Evolutionary conservation across 352 stramenopile genomes (phyloP).

Genomic region (Phytophthora ohioensis): DNA sequence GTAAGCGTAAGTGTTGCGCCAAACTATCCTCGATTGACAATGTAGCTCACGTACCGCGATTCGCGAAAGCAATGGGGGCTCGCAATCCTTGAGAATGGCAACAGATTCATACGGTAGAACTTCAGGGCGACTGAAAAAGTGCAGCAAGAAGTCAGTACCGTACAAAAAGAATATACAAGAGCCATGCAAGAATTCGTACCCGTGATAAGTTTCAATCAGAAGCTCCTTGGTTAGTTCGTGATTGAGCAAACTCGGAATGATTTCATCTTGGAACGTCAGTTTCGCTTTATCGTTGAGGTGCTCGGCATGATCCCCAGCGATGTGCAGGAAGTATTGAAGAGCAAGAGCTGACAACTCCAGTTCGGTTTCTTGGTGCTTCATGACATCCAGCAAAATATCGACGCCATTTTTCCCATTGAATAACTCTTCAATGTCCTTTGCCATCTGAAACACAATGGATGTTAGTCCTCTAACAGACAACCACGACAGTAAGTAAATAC

Average conservation of each 20-base stretch:
- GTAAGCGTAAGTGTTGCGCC: neutral
- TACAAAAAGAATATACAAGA: neutral
- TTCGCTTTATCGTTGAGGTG: slow-evolving; percentile 51
- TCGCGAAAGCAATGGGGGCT: slow-evolving; percentile 69
- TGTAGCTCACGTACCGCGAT: slow-evolving; percentile 60
- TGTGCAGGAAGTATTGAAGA: slow-evolving; percentile 86
- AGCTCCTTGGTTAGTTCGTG: slow-evolving; percentile 78
- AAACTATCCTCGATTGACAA: neutral
- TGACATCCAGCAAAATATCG: slow-evolving; percentile 75
- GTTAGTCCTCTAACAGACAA: slow-evolving; percentile 3
- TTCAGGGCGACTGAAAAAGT: slow-evolving; percentile 47
- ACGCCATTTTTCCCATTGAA: slow-evolving; percentile 62
- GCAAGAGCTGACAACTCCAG: slow-evolving; percentile 76
- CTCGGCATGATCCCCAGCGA: slow-evolving; percentile 61
- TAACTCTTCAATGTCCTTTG: slow-evolving; percentile 55
- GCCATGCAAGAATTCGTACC: slow-evolving; percentile 24
- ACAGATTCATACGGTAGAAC: slow-evolving; percentile 69
- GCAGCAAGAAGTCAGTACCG: slow-evolving; percentile 20
- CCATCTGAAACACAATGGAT: slow-evolving; percentile 52
- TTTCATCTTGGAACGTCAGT: slow-evolving; percentile 54
- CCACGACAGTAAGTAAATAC: slow-evolving; percentile 21
- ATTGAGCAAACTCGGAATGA: slow-evolving; percentile 66
- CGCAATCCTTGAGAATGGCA: slow-evolving; percentile 41
- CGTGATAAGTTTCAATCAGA: slow-evolving; percentile 78
- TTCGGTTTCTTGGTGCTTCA: slow-evolving; percentile 69